Conservation (phyloP, 176 grass and related monocot genomes). For the Puya raimondii region DNA sequence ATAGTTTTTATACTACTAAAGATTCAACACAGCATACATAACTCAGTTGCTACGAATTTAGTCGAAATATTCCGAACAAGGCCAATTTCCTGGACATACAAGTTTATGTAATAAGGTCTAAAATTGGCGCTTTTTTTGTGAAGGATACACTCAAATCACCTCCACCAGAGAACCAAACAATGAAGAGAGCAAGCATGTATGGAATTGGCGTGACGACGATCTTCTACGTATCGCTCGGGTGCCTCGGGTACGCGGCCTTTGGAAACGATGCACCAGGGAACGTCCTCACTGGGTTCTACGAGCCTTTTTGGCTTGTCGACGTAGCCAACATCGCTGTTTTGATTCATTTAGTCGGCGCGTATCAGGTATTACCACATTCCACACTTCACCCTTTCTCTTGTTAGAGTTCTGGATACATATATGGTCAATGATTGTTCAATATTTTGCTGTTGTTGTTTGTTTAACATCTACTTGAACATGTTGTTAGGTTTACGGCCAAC, state of each 20-base stretch:
- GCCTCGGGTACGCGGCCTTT: conserved; percentile 86
- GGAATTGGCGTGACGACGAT: conserved; percentile 67
- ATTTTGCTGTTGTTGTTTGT: conserved; percentile 3
- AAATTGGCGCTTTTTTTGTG: background rate
- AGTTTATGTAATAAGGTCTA: background rate
- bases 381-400: background rate
- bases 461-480: too few species aligned
- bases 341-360: conserved; percentile 70
- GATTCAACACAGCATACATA: too few species aligned
- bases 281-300: conserved; percentile 78
- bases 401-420: background rate
- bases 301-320: conserved; percentile 91
- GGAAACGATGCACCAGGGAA: conserved; percentile 78
- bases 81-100: too few species aligned
- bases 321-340: conserved; percentile 70
- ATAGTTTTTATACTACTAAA: too few species aligned
- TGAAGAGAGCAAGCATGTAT: conserved; percentile 85
- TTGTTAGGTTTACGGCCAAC: conserved; percentile 62
- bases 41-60: too few species aligned
- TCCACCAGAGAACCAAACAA: conserved; percentile 85
- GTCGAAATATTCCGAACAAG: too few species aligned
- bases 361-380: conserved; percentile 37
- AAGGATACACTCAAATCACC: conserved; percentile 82
- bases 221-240: conserved; percentile 88
- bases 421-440: background rate